Evolutionary conservation across 345 rosid genomes (phyloP).

Genomic region (Populus alba): DNA sequence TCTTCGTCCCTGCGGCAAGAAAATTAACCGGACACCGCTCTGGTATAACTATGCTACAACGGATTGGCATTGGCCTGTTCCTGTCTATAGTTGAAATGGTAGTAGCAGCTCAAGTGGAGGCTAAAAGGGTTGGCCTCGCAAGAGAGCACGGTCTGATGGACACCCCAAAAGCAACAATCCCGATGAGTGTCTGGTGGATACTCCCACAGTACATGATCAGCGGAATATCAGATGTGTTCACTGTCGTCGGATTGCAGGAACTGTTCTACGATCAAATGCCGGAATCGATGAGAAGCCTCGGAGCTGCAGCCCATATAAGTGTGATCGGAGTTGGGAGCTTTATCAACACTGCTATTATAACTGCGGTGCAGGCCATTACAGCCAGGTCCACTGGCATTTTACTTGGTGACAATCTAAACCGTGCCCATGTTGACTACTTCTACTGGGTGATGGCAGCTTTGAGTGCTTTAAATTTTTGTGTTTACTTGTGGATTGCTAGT

Average conservation of each 20-base stretch:
- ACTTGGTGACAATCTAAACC: constrained; percentile 69
- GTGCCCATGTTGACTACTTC: constrained; percentile 54
- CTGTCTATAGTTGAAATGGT: constrained; percentile 58
- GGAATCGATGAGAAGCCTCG: constrained; percentile 71
- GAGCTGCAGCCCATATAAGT: constrained; percentile 71
- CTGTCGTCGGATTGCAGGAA: constrained; percentile 79
- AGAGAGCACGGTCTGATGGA: constrained; percentile 48
- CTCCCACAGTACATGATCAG: constrained; percentile 74
- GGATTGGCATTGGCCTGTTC: constrained; percentile 73
- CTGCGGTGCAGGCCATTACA: constrained; percentile 48
- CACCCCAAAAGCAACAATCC: constrained; percentile 51
- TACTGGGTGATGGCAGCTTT: constrained; percentile 72
- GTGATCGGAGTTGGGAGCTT: constrained; percentile 77
- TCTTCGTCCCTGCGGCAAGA: constrained; percentile 59
- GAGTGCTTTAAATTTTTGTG: constrained; percentile 54
- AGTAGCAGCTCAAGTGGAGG: constrained; percentile 60
- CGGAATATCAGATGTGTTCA: constrained; percentile 61
- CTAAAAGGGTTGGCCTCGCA: constrained; percentile 54
- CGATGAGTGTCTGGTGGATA: constrained; percentile 77
- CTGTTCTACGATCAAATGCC: constrained; percentile 92
- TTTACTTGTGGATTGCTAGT: constrained; percentile 48
- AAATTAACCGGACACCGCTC: constrained; percentile 58
- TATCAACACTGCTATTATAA: constrained; percentile 52
- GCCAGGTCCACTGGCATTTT: constrained; percentile 40
- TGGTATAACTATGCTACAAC: constrained; percentile 75